Percentiles rank a stretch among this genome's conserved stretches.
phyloP scores from a whole-genome alignment of 441 rosid species.

The Adansonia gregorii region DNA sequence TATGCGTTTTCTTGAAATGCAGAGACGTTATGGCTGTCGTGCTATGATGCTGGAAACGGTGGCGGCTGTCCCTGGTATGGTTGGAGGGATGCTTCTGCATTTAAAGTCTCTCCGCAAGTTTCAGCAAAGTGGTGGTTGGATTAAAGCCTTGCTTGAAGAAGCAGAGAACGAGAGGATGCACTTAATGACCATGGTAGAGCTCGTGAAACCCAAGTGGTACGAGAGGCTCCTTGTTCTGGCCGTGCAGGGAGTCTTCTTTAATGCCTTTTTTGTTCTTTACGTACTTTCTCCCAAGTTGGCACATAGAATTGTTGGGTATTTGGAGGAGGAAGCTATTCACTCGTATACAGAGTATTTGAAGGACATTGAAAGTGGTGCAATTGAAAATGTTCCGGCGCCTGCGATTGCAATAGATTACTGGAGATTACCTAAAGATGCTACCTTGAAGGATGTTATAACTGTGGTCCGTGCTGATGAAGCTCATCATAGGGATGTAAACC shows the following conservation, averaged over 20 bases:
- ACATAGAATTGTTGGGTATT: conserved; percentile 57
- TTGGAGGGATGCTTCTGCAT: conserved; percentile 67
- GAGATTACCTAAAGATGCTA: conserved; percentile 55
- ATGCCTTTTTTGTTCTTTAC: conserved; percentile 54
- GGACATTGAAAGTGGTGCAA: conserved; percentile 52
- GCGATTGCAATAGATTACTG: conserved; percentile 62
- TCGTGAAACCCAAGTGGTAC: conserved; percentile 58
- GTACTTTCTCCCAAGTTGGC: conserved; percentile 56
- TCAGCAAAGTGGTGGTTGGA: conserved; percentile 70
- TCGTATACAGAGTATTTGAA: conserved; percentile 62
- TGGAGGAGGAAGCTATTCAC: conserved; percentile 66
- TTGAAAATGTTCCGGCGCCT: conserved; percentile 53
- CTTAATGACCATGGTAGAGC: conserved; percentile 67
- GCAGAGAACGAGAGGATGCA: conserved; percentile 79
- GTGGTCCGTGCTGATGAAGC: conserved; percentile 73
- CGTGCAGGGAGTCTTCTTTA: conserved; percentile 60
- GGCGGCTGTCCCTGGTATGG: conserved; percentile 67
- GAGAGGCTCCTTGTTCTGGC: conserved; percentile 56
- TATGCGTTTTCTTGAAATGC: conserved; percentile 35
- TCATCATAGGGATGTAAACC: conserved; percentile 70
- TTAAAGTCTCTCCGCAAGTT: conserved; percentile 54
- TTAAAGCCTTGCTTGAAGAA: conserved; percentile 63
- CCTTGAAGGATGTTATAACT: conserved; percentile 53
- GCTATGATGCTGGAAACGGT: conserved; percentile 73
- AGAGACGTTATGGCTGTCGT: conserved; percentile 64